Evolutionary conservation across 352 stramenopile species (phyloP), one percentile per base, ranked within the genome.

Genomic region (Phytophthora fragariaefolia): DNA sequence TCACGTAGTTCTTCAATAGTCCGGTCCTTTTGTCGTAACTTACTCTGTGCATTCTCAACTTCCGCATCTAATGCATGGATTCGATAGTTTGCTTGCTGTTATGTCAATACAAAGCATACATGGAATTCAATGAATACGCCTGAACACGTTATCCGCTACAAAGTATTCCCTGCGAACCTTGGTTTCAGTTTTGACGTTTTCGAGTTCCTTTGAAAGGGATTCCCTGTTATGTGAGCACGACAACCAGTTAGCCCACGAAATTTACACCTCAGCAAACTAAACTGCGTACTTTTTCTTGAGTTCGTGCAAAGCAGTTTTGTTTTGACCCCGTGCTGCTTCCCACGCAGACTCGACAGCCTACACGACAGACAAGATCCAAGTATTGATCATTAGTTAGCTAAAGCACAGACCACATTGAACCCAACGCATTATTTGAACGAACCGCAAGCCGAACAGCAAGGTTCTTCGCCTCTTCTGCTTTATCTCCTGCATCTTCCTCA

Each of bases 281-380:
- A 15, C 6, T 9, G 58, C 76, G 2, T 46, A 85, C 82, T 86
- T 90, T 63, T 91, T 94, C 64, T 91, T 93, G n/a, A 92, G 82
- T 63, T 89, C 79, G n/a, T 90, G 80, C 2, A 92, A 46, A 10
- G 81, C 80, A 48, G 81, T 81, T 47, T 90, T 91, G 77, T 94
- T 94, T 64, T 94, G 82, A 8, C 83, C 85, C 3, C 86, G 86
- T 27, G 86, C 83, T 26, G 83, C 69, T 68, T 93, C 86, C 86
- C 86, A 94, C 17, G 86, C 86, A 8, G 81, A 88, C 55, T 94
- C 84, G 8, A 94, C 82, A 55, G 86, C 84, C 83, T 91, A 23
- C 20, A n/a, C n/a, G n/a, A n/a, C n/a, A n/a, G n/a, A n/a, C n/a
- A n/a, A n/a, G n/a, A n/a, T n/a, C n/a, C n/a, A n/a, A n/a, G n/a